phyloP scores from a whole-genome alignment of 176 grass and related monocot genomes.

The Ananas comosus region DNA sequence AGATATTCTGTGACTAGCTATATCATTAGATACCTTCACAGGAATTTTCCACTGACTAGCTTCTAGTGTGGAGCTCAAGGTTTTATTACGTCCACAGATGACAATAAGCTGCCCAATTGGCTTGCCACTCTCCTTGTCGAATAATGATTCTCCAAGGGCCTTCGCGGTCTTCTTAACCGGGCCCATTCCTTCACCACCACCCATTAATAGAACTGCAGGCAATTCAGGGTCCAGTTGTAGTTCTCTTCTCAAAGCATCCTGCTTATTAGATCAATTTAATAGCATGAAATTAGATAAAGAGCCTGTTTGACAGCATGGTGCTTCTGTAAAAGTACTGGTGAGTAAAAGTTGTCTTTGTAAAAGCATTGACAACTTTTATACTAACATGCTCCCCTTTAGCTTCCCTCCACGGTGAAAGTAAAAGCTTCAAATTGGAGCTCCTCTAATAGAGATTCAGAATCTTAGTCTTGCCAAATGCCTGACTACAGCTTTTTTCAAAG shows the following conservation, averaged over 20 bases:
- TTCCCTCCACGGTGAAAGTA: too few relatives aligned
- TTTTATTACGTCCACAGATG: constrained; percentile 92
- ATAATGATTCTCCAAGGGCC: constrained; percentile 79
- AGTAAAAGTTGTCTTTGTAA: too few relatives aligned
- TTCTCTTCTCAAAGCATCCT: constrained; percentile 72
- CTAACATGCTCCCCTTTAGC: too few relatives aligned
- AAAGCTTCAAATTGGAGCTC: too few relatives aligned
- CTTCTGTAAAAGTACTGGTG: too few relatives aligned
- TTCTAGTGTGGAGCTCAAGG: constrained; percentile 59
- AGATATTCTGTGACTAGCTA: neutral
- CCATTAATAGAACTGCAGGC: constrained; percentile 89
- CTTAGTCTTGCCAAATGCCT: neutral
- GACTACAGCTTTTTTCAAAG: too few relatives aligned
- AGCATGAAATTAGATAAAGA: too few relatives aligned
- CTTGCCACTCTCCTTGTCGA: constrained; percentile 61
- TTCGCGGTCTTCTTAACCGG: constrained; percentile 92
- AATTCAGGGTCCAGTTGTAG: constrained; percentile 84
- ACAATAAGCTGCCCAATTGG: constrained; percentile 91
- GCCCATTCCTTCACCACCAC: constrained; percentile 98
- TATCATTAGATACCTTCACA: constrained; percentile 51
- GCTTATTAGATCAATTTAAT: neutral
- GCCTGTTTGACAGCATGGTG: too few relatives aligned
- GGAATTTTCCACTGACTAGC: constrained; percentile 78
- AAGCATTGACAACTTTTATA: too few relatives aligned
- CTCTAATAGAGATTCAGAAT: neutral